Conservation (phyloP, 805 yeast species). For the Candida michaelii region DNA sequence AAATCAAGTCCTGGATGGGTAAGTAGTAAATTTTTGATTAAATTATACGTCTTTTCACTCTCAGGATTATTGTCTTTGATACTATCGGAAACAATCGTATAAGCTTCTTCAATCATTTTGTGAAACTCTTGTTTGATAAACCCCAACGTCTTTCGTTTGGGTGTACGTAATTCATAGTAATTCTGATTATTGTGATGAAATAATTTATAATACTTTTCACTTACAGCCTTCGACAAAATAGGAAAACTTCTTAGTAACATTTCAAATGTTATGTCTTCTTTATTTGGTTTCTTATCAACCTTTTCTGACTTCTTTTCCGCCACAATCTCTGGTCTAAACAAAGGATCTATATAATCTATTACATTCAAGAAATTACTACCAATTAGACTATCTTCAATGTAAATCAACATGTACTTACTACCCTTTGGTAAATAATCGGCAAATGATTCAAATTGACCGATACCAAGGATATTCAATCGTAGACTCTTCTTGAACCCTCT, state of each 20-base stretch:
- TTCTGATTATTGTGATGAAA: conserved; percentile 43
- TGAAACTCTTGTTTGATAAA: conserved; percentile 32
- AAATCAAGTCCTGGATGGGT: conserved; percentile 45
- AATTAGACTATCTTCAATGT: conserved; percentile 55
- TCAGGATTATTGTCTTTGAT: conserved; percentile 33
- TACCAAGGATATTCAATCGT: conserved; percentile 42
- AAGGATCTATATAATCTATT: conserved; percentile 13
- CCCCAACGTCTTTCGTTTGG: conserved; percentile 25
- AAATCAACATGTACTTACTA: conserved; percentile 53
- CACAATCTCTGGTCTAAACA: neutral
- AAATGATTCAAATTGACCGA: conserved; percentile 53
- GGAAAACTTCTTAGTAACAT: conserved; percentile 39
- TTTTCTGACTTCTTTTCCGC: neutral
- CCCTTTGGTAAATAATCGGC: conserved; percentile 61
- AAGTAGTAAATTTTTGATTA: conserved; percentile 29
- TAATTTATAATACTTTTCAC: conserved; percentile 35
- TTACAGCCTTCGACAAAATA: conserved; percentile 38
- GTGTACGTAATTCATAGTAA: conserved; percentile 29
- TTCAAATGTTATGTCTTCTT: conserved; percentile 30
- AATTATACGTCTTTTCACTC: conserved; percentile 32
- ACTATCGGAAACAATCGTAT: conserved; percentile 37
- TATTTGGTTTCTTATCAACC: neutral
- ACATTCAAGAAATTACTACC: conserved; percentile 31
- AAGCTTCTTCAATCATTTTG: conserved; percentile 34
- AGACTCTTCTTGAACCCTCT: conserved; percentile 55